Base-by-base conservation (phyloP, 2,329 filamentous ascomycete genomes). In the Niveomyces coronatus region DNA sequence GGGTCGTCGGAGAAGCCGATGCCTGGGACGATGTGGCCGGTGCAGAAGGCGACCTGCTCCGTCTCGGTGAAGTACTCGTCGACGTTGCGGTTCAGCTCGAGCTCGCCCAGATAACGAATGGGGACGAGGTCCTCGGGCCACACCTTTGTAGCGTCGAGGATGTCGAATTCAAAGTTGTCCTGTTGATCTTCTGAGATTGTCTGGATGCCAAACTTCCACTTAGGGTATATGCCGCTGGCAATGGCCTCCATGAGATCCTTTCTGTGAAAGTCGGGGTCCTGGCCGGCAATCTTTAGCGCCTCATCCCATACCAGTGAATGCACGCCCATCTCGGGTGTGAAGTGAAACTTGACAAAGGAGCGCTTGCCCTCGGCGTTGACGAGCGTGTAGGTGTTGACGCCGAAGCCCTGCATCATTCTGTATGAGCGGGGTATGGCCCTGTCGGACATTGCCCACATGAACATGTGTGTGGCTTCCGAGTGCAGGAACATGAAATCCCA, bases 401-500 rank as follows among this genome's bases (percentile, higher is more conserved):
- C 83, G 41, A 88, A 89, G 0, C 84, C 84, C 47, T 89, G 82
- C 80, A 89, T 87, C 82, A 87, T 87, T 17, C 84, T 76, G 59
- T 70, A 87, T 0, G 79, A 85, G 3, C 81, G 72, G 2, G 83
- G 83, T 40, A 85, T 85, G 0, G 69, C 68, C 19, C 82, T 71
- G 53, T 87, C 84, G 8, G 75, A 82, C 78, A 86, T 84, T 20
- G 76, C 64, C 82, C 83, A 88, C 67, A 84, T 76, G 48, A 74
- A 82, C 79, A 85, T 86, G 55, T 87, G 82, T 0, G 81, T 85
- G 0, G 80, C 72, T 54, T 89, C 82, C 0, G 74, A 64, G 49
- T 86, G 77, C 44, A 79, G 48, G 45, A 65, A 79, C 28, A 73
- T 65, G 48, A 85, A 86, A 50, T 87, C 82, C 81, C 80, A 86